Conservation (phyloP, 2,329 filamentous ascomycete species). For the Scleromitrula shiraiana region DNA sequence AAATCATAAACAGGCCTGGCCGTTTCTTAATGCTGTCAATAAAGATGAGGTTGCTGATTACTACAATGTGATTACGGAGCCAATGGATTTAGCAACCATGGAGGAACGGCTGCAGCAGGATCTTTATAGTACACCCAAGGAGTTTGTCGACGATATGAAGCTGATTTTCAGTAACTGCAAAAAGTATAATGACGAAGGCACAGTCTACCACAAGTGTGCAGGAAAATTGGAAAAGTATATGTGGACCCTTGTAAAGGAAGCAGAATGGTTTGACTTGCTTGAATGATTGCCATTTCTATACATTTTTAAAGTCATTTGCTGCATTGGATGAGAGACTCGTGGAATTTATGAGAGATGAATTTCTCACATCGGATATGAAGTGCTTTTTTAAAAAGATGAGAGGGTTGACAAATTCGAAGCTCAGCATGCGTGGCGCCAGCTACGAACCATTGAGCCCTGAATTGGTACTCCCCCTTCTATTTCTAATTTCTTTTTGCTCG, state of each 20-base stretch:
- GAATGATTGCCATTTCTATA: slow-evolving; percentile 16
- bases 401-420: no score
- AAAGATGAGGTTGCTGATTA: slow-evolving; percentile 97
- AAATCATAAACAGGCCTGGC: slow-evolving; percentile 89
- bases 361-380: no score
- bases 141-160: slow-evolving; percentile 82
- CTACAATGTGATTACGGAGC: slow-evolving; percentile 95
- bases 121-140: slow-evolving; percentile 82
- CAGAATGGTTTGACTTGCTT: slow-evolving; percentile 69
- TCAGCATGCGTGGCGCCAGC: no score
- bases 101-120: slow-evolving; percentile 91
- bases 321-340: no score
- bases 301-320: no score
- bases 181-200: slow-evolving; percentile 92
- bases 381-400: no score
- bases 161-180: no score
- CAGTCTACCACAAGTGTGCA: slow-evolving; percentile 88
- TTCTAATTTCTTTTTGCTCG: no score
- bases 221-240: slow-evolving; percentile 91
- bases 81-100: slow-evolving; percentile 96
- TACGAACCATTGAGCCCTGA: no score
- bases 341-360: no score
- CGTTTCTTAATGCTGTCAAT: slow-evolving; percentile 89
- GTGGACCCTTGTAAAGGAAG: slow-evolving; percentile 86
- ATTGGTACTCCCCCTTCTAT: no score